These are phyloP conservation scores for Erigeron philadelphicus DNA, from an alignment of 140 eudicot species.

Conservation along the genomic window DNA sequence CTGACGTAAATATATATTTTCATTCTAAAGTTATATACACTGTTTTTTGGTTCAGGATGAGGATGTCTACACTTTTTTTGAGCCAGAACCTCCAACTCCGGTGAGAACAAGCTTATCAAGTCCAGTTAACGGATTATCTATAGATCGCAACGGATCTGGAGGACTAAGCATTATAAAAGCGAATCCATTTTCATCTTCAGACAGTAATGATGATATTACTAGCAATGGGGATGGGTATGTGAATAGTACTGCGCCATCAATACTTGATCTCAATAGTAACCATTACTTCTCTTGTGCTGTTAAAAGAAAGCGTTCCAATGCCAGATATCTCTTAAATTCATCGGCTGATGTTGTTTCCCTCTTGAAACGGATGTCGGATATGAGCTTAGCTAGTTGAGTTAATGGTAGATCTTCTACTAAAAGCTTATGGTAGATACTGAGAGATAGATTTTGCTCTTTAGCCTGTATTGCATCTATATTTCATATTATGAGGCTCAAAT, in stretches of 20 bases:
- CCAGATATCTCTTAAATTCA: constrained; percentile 58
- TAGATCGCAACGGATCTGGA: constrained; percentile 28
- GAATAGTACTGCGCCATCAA: constrained; percentile 43
- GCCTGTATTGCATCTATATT: neutral
- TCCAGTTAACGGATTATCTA: constrained; percentile 33
- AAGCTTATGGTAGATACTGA: neutral
- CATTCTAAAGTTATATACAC: too few species aligned
- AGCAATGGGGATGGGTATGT: constrained; percentile 20
- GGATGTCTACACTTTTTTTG: constrained; percentile 68
- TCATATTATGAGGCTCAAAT: neutral
- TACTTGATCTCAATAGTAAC: constrained; percentile 64
- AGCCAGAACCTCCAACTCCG: constrained; percentile 57
- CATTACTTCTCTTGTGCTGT: constrained; percentile 71
- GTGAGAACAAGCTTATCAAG: constrained; percentile 39
- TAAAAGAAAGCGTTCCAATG: constrained; percentile 55
- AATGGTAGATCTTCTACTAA: neutral
- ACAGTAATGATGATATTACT: constrained; percentile 16
- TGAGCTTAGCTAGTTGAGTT: neutral
- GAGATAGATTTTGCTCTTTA: neutral
- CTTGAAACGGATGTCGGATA: constrained; percentile 41
- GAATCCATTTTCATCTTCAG: constrained; percentile 30
- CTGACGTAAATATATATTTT: too few species aligned
- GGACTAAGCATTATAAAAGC: constrained; percentile 27
- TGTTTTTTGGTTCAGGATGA: constrained; percentile 48
- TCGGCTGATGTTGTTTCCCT: constrained; percentile 61